Base-by-base conservation (phyloP, 1,139 yeast species). In the Zygosaccharomyces pseudobailii region DNA sequence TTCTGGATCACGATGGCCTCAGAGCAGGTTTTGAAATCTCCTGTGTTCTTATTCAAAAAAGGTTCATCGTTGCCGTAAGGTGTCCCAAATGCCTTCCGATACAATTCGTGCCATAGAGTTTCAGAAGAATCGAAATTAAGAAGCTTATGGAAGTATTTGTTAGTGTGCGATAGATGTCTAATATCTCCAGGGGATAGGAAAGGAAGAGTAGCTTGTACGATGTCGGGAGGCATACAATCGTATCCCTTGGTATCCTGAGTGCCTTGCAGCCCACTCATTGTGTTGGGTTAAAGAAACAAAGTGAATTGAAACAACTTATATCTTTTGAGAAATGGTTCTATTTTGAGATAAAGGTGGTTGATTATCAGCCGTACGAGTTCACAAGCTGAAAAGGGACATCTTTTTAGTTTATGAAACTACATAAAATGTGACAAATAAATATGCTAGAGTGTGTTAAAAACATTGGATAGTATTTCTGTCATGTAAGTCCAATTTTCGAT, bases 401-500 rank as follows among this genome's bases (percentile, higher is more conserved):
- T 10, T 5, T 4, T 10, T 36, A 6, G 7, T 3, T n/a, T 10
- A 36, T 36, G 13, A 38, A 10, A 24, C 4, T 27, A 25, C 19
- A 20, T n/a, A 28, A 28, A 20, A 17, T 19, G 28, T 25, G 24
- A 20, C 23, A 38, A 27, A 40, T 27, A 9, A 13, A 6, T 19
- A 24, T 23, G 13, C 44, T 52, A 64, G 31, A 72, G 57, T 42
- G 71, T 76, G 42, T 67, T 68, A 47, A 82, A 71, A 0, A 82
- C 78, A 49, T 75, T 81, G 30, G 73, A 67, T 52, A 92, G 72
- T 32, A 89, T 83, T 34, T 73, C 74, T 52, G 90, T 78, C 50
- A 92, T 77, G 50, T 85, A 87, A 57, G 82, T 79, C 59, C 92
- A 74, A 62, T 92, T 92, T 36, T 82, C 70, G 25, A 92, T 80